Evolutionary conservation across 2,329 filamentous ascomycete species (phyloP), one percentile per base, ranked within the genome.

Genomic region (Emmonsiellopsis sp.): DNA sequence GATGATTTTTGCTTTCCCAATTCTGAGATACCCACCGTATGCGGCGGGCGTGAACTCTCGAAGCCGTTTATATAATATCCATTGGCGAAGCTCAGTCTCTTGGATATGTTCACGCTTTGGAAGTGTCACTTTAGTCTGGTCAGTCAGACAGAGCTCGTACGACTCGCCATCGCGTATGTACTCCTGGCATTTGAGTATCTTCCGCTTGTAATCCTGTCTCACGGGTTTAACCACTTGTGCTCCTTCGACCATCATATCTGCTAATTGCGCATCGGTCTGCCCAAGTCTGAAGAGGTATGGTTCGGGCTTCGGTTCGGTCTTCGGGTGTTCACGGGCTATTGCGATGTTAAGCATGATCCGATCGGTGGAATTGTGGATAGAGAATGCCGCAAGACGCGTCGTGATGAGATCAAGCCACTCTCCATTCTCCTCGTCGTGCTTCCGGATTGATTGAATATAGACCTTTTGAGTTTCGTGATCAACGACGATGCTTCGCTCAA

Each of bases 131-230:
- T 75, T 77, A 9, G 87, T 89, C 66, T 89, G 83, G 50, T 83
- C 84, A 0, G 88, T 93, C 9, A 94, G 78, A 61, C 89, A 94
- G 5, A 95, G 78, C 65, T 95, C 89, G 67, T 95, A 95, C 0
- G 88, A 90, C 57, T 91, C 83, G n/a, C 89, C 89, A 0, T 84
- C 82, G 3, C 83, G 79, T 58, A 95, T 86, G 57, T 81, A 78
- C 3, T 81, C 77, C 62, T 92, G 85, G 63, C 88, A 93, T 40
- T 72, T 67, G 16, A 73, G 70, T 13, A 93, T 84, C 61, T 86
- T 81, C 2, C 72, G 67, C 61, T 84, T 82, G 63, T 93, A 93
- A 15, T 70, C 70, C 13, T 70, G 60, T 10, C 71, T 65, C 7
- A 70, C 60, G 1, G 74, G 74, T 15, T 67, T 65, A 10, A 57